These are phyloP conservation scores for Phytophthora hybrid DNA, from an alignment of 352 stramenopile species.

Conservation along the genomic window DNA sequence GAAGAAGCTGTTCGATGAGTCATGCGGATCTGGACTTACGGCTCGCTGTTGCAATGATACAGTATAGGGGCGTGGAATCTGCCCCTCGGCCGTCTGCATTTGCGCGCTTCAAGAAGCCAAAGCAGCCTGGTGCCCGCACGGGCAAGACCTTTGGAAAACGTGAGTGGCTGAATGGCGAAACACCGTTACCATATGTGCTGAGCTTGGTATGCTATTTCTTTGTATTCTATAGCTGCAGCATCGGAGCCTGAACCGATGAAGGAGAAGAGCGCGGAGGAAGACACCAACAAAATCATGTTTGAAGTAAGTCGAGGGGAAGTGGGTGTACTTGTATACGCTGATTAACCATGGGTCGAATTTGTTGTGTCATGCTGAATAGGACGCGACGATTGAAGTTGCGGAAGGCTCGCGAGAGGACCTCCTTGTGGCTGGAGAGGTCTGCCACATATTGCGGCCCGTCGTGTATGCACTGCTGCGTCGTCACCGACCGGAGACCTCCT, in stretches of 20 bases:
- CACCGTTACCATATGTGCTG: slow-evolving; percentile 1
- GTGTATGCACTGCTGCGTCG: slow-evolving; percentile 78
- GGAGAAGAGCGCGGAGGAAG: slow-evolving; percentile 37
- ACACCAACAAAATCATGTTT: slow-evolving; percentile 61
- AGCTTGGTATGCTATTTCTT: slow-evolving; percentile 1
- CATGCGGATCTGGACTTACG: not conserved
- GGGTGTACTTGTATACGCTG: not conserved
- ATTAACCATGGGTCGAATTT: not conserved
- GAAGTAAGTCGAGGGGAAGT: slow-evolving; percentile 39
- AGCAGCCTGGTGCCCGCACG: slow-evolving; percentile 67
- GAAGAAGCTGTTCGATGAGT: not conserved
- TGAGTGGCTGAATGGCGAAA: slow-evolving; percentile 20
- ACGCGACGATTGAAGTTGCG: slow-evolving; percentile 54
- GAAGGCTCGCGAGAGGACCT: slow-evolving; percentile 50
- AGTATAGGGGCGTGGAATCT: slow-evolving; percentile 71
- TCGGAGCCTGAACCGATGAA: slow-evolving; percentile 35
- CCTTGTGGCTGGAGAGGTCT: slow-evolving; percentile 72
- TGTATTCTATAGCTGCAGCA: slow-evolving; percentile 17
- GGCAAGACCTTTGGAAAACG: slow-evolving; percentile 76
- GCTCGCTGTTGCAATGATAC: slow-evolving; percentile 1
- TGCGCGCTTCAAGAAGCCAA: slow-evolving; percentile 68
- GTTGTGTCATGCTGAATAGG: slow-evolving; percentile 31
- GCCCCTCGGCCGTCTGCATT: slow-evolving; percentile 58
- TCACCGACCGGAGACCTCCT: slow-evolving; percentile 62
- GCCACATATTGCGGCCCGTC: slow-evolving; percentile 80